Conservation (phyloP, 2,329 filamentous ascomycete species). For the Sclerotinia borealis region DNA sequence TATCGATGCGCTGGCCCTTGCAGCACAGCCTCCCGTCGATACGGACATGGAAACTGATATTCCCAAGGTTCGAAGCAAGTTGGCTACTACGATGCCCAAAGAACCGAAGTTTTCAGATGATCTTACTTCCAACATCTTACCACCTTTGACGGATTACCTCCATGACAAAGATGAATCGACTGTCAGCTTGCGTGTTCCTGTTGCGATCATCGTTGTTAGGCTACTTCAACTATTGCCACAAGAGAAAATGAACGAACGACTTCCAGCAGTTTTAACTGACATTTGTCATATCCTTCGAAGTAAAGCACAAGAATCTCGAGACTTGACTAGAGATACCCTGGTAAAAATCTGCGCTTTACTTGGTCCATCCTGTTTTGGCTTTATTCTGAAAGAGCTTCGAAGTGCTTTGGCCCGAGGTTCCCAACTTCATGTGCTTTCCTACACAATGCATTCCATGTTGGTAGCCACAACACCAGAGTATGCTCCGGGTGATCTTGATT, state of each 20-base stretch:
- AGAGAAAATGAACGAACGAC: slow-evolving; percentile 62
- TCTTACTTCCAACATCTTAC: slow-evolving; percentile 68
- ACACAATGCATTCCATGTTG: slow-evolving; percentile 87
- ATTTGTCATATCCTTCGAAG: slow-evolving; percentile 90
- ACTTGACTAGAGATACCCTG: slow-evolving; percentile 84
- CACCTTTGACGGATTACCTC: slow-evolving; percentile 74
- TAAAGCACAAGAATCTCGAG: slow-evolving; percentile 79
- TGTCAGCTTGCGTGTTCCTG: slow-evolving; percentile 85
- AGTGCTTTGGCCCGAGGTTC: slow-evolving; percentile 79
- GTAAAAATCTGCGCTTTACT: slow-evolving; percentile 76
- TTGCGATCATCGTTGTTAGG: slow-evolving; percentile 84
- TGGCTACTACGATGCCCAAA: slow-evolving; percentile 62
- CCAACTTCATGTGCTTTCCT: slow-evolving; percentile 91
- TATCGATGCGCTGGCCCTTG: slow-evolving; percentile 65
- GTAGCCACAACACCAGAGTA: slow-evolving; percentile 68
- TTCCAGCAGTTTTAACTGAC: slow-evolving; percentile 83
- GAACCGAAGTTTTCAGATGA: slow-evolving; percentile 64
- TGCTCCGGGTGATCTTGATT: slow-evolving; percentile 78
- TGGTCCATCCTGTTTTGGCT: slow-evolving; percentile 78
- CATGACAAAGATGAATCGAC: slow-evolving; percentile 93
- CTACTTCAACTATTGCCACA: slow-evolving; percentile 74
- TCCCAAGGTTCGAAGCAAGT: slow-evolving; percentile 33
- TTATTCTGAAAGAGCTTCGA: slow-evolving; percentile 86
- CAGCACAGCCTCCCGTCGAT: slow-evolving; percentile 35
- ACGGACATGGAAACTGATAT: slow-evolving; percentile 33